Base-by-base conservation (phyloP, 768 basidiomycete genomes). In the Xerocomellus chrysenteron region DNA sequence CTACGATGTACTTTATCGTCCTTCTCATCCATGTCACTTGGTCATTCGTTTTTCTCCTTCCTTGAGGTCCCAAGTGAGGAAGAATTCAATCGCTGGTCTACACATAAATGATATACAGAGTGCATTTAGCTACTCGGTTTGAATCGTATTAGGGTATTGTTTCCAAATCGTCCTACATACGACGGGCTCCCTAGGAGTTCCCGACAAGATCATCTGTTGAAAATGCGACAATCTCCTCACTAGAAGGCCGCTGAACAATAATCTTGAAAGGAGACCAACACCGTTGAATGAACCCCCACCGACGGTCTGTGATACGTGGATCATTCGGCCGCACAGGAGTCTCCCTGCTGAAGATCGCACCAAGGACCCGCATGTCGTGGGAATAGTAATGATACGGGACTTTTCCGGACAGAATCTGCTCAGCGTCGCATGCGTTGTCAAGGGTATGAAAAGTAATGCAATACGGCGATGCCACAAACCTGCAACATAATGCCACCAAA, bases 401-500 rank as follows among this genome's bases (percentile, higher is more conserved):
- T 2, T 49, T 55, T 0, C 50, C 50, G 9, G 50, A 58, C 41
- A 59, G 41, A 43, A 60, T 60, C 59, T 61, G 36, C 9, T 53
- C 26, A 6, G 35, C 7, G 16, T 42, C 6, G 5, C 32, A 45
- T n/a, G 32, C 5, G 28, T 32, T 52, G 28, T 30, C 37, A 37
- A 12, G 3, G 13, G 33, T 16, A 0, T 41, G 50, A 37, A 39
- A 48, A 48, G 9, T 17, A 24, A 17, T 21, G 14, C 17, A 10
- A 40, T 19, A 48, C 1, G 13, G 16, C 4, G 14, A 40, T n/a
- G n/a, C n/a, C 13, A 52, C 55, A 26, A 36, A 59, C 64, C 53
- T 65, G 64, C 0, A 65, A 28, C 59, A 65, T 58, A 8, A 79
- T 74, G 54, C 77, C 71, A 14, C 64, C 64, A 17, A 64, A 65